phyloP scores from a whole-genome alignment of 305 asterid species.

The Withania somnifera region DNA sequence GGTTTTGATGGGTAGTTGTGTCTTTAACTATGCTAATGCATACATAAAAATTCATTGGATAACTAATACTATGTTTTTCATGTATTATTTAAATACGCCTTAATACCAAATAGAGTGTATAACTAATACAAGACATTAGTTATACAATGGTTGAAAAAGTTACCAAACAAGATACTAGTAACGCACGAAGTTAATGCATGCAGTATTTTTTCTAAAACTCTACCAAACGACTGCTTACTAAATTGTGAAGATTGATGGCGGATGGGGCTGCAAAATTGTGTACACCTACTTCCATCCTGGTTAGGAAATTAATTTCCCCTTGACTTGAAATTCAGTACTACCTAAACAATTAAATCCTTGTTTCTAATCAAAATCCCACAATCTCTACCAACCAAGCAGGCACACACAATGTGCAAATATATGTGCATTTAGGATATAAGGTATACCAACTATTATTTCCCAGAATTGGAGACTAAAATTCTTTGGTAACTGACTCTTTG shows the following conservation, averaged over 20 bases:
- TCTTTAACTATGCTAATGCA: too few species aligned
- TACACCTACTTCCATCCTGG: neutral
- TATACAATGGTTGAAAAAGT: too few species aligned
- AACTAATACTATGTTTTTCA: too few species aligned
- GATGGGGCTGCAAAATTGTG: neutral
- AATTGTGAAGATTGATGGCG: neutral
- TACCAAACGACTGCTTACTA: too few species aligned
- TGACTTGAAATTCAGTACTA: neutral
- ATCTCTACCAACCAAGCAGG: neutral
- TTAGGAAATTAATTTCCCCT: neutral
- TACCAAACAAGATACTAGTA: too few species aligned
- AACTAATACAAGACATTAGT: too few species aligned
- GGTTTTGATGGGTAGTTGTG: too few species aligned
- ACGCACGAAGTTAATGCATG: too few species aligned
- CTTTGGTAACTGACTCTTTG: neutral
- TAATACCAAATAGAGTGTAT: too few species aligned
- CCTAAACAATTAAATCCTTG: neutral
- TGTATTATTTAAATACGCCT: too few species aligned
- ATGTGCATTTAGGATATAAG: neutral
- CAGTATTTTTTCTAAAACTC: too few species aligned
- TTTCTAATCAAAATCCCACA: neutral
- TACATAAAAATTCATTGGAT: too few species aligned
- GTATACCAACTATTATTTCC: neutral
- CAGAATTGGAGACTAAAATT: neutral
- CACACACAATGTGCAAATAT: neutral